Conservation (phyloP, 2,329 filamentous ascomycete species). For the Aspergillus pseudoglaucus region DNA sequence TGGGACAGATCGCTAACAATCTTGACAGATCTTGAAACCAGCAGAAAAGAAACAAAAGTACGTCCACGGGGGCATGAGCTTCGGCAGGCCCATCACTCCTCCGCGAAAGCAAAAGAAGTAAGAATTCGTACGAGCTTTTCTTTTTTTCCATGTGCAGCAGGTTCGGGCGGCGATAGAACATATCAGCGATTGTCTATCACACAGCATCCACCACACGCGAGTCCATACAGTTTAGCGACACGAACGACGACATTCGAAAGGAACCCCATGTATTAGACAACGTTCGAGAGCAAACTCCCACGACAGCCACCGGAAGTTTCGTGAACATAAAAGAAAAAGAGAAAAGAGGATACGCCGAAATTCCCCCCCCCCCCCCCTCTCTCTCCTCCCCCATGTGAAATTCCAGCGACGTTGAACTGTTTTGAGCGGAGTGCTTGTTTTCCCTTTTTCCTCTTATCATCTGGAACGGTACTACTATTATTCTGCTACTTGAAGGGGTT, state of each 20-base stretch:
- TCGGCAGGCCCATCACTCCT: constrained; percentile 63
- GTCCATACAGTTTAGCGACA: constrained; percentile 1
- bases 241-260: constrained; percentile 17
- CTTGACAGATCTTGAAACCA: constrained; percentile 82
- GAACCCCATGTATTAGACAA: neutral
- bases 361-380: constrained; percentile 13
- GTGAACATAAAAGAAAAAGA: constrained; percentile 2
- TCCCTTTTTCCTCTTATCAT: constrained; percentile 10
- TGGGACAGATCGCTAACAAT: neutral
- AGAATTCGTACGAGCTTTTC: constrained; percentile 62
- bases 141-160: constrained; percentile 61
- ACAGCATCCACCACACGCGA: constrained; percentile 11
- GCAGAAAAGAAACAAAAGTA: constrained; percentile 99
- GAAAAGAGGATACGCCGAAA: constrained; percentile 6
- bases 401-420: constrained; percentile 13
- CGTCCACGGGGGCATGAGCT: constrained; percentile 68
- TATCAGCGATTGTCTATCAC: constrained; percentile 17
- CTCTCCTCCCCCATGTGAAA: constrained; percentile 13
- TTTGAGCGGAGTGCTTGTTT: constrained; percentile 15
- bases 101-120: constrained; percentile 66
- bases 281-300: neutral
- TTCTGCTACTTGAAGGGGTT: constrained; percentile 17
- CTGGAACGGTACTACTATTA: constrained; percentile 16
- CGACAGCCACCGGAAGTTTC: constrained; percentile 13
- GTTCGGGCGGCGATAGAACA: constrained; percentile 85